A percentile compares a stretch with the other conserved stretches of the same genome.
Conservation (phyloP, 2,329 filamentous ascomycete genomes). For the Fusarium phyllophilum region DNA sequence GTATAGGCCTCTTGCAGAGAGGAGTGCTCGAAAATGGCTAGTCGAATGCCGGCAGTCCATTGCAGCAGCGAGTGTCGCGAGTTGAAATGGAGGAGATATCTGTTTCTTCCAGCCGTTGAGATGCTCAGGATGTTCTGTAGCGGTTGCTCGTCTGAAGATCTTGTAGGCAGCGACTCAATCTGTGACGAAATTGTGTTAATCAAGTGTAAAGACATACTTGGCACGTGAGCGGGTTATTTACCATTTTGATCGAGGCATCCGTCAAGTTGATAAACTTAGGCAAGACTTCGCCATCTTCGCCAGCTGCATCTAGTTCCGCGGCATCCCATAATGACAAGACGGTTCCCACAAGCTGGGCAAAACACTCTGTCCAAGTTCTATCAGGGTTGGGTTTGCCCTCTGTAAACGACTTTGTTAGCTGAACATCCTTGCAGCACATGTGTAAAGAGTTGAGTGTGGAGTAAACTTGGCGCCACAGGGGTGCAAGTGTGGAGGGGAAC, state of each 20-base stretch:
- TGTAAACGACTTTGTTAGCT: slow-evolving; percentile 53
- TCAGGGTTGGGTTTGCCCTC: slow-evolving; percentile 88
- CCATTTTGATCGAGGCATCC: slow-evolving; percentile 98
- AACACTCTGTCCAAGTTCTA: slow-evolving; percentile 94
- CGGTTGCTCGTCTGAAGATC: slow-evolving; percentile 78
- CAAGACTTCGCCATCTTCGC: slow-evolving; percentile 83
- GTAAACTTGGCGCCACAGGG: slow-evolving; percentile 22
- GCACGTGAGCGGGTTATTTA: slow-evolving; percentile 53
- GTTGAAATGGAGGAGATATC: slow-evolving; percentile 96
- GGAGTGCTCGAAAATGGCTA: slow-evolving; percentile 94
- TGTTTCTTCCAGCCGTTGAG: slow-evolving; percentile 93
- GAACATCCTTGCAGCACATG: slow-evolving; percentile 13
- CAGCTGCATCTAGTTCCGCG: slow-evolving; percentile 86
- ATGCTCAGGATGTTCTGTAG: slow-evolving; percentile 95
- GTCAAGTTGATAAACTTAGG: slow-evolving; percentile 97
- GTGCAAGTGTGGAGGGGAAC: slow-evolving; percentile 10
- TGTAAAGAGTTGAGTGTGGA: slow-evolving; percentile 15
- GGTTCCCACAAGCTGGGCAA: slow-evolving; percentile 94
- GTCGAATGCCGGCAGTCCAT: slow-evolving; percentile 93
- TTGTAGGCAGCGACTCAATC: slow-evolving; percentile 91
- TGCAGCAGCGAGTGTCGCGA: slow-evolving; percentile 92
- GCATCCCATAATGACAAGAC: slow-evolving; percentile 97
- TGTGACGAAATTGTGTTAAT: slow-evolving; percentile 50
- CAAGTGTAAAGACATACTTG: not conserved
- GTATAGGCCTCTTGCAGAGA: slow-evolving; percentile 97